These are phyloP conservation scores for Fusarium sp. DNA, from an alignment of 2,329 filamentous ascomycete genomes.

Conservation along the genomic window DNA sequence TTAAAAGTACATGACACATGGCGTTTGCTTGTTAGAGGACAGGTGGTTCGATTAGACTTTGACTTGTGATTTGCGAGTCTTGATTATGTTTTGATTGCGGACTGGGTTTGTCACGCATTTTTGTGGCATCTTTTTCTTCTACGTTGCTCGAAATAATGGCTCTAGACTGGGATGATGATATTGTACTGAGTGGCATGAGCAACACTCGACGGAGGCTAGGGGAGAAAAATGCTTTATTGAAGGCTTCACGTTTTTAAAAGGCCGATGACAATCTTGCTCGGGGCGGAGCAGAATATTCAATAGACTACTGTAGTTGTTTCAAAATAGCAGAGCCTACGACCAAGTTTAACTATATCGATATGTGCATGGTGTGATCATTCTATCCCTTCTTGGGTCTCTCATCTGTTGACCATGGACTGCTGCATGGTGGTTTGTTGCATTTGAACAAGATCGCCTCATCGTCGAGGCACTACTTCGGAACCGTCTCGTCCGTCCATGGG, in stretches of 20 bases:
- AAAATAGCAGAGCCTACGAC: slow-evolving; percentile 12
- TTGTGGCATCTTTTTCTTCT: slow-evolving; percentile 28
- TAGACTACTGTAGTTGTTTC: slow-evolving; percentile 35
- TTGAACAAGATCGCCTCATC: too few species aligned
- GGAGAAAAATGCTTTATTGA: slow-evolving; percentile 21
- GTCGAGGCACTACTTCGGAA: too few species aligned
- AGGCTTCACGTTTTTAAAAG: slow-evolving; percentile 19
- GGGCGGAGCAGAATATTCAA: slow-evolving; percentile 23
- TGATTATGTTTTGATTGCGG: slow-evolving; percentile 41
- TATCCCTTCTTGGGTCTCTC: too few species aligned
- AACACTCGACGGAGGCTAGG: slow-evolving; percentile 25
- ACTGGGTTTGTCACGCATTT: slow-evolving; percentile 35
- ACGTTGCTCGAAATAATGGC: slow-evolving; percentile 43
- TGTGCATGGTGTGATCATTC: neutral
- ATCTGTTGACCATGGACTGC: too few species aligned
- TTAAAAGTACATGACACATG: slow-evolving; percentile 44
- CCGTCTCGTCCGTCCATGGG: too few species aligned
- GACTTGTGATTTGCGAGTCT: slow-evolving; percentile 40
- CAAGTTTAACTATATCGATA: neutral
- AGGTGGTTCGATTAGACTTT: slow-evolving; percentile 44
- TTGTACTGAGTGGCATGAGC: slow-evolving; percentile 27
- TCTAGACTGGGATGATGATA: slow-evolving; percentile 43
- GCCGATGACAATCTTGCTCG: slow-evolving; percentile 29
- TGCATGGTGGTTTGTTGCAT: too few species aligned
- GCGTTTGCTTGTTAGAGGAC: slow-evolving; percentile 46